A percentile compares a stretch with the other conserved stretches of the same genome.
phyloP scores from a whole-genome alignment of 768 basidiomycete genomes.

The Leccinum uliginosum region DNA sequence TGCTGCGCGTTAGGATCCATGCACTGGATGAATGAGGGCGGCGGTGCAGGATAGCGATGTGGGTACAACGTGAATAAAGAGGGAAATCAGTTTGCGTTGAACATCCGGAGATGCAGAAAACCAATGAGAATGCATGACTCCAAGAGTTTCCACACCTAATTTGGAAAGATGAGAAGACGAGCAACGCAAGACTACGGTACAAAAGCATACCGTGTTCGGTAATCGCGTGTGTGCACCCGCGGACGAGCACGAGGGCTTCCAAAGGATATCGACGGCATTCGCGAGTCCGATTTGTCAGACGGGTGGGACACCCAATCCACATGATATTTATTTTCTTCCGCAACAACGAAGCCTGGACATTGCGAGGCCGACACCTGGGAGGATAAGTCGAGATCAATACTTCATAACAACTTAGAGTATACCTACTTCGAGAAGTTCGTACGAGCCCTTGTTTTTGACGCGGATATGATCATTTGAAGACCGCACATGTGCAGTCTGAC shows the following conservation, averaged over 20 bases:
- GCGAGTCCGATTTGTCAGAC: slow-evolving; percentile 58
- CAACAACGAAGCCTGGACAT: slow-evolving; percentile 71
- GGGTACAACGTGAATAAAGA: slow-evolving; percentile 62
- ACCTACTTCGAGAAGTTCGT: slow-evolving; percentile 68
- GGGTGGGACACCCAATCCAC: slow-evolving; percentile 86
- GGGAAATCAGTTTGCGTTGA: slow-evolving; percentile 67
- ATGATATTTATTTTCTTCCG: slow-evolving; percentile 56
- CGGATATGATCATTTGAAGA: slow-evolving; percentile 69
- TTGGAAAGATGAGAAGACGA: slow-evolving; percentile 3
- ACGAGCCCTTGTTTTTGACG: slow-evolving; percentile 67
- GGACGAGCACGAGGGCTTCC: slow-evolving; percentile 61
- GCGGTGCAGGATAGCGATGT: too few species aligned
- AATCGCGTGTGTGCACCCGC: slow-evolving; percentile 66
- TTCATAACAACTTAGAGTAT: slow-evolving; percentile 3
- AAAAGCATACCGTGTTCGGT: slow-evolving; percentile 51
- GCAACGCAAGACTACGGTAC: not conserved
- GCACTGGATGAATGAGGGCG: too few species aligned
- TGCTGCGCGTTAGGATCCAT: too few species aligned
- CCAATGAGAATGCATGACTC: slow-evolving; percentile 86
- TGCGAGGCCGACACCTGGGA: slow-evolving; percentile 72
- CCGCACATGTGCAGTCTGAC: slow-evolving; percentile 40
- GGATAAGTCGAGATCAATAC: not conserved
- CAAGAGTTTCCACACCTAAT: slow-evolving; percentile 74
- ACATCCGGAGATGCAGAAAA: slow-evolving; percentile 64
- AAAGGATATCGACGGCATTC: slow-evolving; percentile 55